Conservation (phyloP, 805 yeast species). For the Barnettozyma siamensis region DNA sequence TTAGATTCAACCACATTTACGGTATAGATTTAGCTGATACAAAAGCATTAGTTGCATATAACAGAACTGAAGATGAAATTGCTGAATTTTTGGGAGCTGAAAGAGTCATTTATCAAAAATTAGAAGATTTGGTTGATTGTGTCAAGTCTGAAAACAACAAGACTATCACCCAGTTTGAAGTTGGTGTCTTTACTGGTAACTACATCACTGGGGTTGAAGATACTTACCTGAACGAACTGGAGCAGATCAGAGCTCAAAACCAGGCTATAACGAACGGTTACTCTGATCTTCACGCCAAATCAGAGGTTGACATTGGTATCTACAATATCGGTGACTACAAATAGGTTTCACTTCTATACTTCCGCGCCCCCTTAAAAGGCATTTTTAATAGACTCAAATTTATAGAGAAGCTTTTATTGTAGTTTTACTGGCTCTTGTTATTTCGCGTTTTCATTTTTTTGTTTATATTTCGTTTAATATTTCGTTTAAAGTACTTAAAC, state of each 20-base stretch:
- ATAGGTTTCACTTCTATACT: neutral
- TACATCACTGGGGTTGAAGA: constrained; percentile 94
- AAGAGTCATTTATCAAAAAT: constrained; percentile 78
- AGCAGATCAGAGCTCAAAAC: constrained; percentile 74
- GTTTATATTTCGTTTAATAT: too few species aligned
- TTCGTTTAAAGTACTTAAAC: neutral
- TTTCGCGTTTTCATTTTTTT: neutral
- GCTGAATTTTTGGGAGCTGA: constrained; percentile 84
- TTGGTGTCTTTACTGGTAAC: constrained; percentile 93
- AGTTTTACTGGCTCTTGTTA: too few species aligned
- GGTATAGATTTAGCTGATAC: constrained; percentile 98
- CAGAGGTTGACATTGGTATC: constrained; percentile 66
- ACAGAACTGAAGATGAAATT: constrained; percentile 68
- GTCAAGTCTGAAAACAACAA: constrained; percentile 44
- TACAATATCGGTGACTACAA: constrained; percentile 53
- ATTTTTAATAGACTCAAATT: neutral
- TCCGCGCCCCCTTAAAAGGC: too few species aligned
- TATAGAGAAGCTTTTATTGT: too few species aligned
- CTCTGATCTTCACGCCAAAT: constrained; percentile 59
- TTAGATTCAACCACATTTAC: constrained; percentile 90
- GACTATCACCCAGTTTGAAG: constrained; percentile 71
- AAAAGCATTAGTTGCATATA: constrained; percentile 85
- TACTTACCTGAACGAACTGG: constrained; percentile 74
- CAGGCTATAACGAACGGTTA: constrained; percentile 48
- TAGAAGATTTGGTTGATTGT: constrained; percentile 78